Base-by-base conservation (phyloP, 1,139 yeast species). In the Citeromyces siamensis region DNA sequence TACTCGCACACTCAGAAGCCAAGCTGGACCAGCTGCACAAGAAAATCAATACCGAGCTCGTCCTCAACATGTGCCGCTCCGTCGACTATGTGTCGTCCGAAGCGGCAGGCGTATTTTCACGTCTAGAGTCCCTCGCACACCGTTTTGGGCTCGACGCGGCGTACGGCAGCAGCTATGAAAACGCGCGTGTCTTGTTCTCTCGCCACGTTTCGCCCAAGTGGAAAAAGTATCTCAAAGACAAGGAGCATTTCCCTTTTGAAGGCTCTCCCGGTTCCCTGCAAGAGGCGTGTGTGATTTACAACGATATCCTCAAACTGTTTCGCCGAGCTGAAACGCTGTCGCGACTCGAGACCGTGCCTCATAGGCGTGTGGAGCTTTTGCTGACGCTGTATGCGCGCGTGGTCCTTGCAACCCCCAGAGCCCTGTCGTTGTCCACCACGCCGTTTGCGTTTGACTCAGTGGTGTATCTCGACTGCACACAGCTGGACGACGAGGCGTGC, bases 121-220 rank as follows among this genome's bases (percentile, higher is more conserved):
- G 52, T 35, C 67, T 66, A 9, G 58, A 53, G 17, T 37, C 40
- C 1, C 41, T 68, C 9, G 64, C 73, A 0, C 38, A 42, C 2
- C 28, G 42, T 2, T 38, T 68, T 33, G 59, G 52, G 0, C 45
- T 62, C n/a, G 56, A 53, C 2, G 70, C 68, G 1, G 66, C 61
- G 0, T 62, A 60, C 46, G 69, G 63, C 2, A 61, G 62, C 31
- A 59, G 64, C 9, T 54, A 64, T 20, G 62, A 58, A 12, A 58
- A 68, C n/a, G 71, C 74, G 0, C 42, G 46, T 14, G 47, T 49
- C 32, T 61, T 71, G 36, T 64, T 49, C 44, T 41, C 48, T 9
- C 43, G 46, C 2, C 55, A 60, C 33, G 46, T 71, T 3, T 37
- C 43, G 13, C 53, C 58, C 2, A 38, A 40, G 13, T 64, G 71